A percentile compares a stretch with the other conserved stretches of the same genome.
These are phyloP conservation scores for Fomitopsis schrenkii DNA, from an alignment of 1,284 basidiomycete genomes.

Conservation along the genomic window DNA sequence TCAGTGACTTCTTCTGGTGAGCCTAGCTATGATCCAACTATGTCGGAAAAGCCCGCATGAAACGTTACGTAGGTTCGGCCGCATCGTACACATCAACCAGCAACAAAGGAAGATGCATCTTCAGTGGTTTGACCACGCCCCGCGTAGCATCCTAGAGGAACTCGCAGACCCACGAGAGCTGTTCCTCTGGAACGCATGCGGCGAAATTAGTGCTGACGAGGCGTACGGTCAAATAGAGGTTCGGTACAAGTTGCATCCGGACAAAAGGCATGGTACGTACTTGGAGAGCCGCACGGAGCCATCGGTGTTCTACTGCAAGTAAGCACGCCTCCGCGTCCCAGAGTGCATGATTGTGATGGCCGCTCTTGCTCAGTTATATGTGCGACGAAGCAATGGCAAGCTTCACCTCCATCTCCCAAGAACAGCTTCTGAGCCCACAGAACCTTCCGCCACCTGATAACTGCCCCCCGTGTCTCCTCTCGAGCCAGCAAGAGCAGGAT, in stretches of 20 bases:
- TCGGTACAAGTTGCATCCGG: constrained; percentile 14
- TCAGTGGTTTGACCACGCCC: constrained; percentile 68
- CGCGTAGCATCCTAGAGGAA: constrained; percentile 52
- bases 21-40: constrained; percentile 1
- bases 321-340: constrained; percentile 8
- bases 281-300: neutral
- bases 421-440: neutral
- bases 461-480: constrained; percentile 43
- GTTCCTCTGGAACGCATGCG: constrained; percentile 55
- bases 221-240: constrained; percentile 46
- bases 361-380: constrained; percentile 16
- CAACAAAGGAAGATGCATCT: constrained; percentile 44
- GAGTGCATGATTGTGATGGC: neutral
- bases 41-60: neutral
- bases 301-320: constrained; percentile 59
- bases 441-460: constrained; percentile 38
- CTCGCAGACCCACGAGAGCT: constrained; percentile 60
- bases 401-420: constrained; percentile 28
- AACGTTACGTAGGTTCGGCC: constrained; percentile 51
- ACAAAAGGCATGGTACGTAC: neutral
- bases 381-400: constrained; percentile 26
- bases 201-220: constrained; percentile 31
- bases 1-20: constrained; percentile 63
- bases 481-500: constrained; percentile 26
- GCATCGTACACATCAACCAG: constrained; percentile 50